phyloP scores from a whole-genome alignment of 1,139 yeast species.

The Zygosaccharomyces sapae region DNA sequence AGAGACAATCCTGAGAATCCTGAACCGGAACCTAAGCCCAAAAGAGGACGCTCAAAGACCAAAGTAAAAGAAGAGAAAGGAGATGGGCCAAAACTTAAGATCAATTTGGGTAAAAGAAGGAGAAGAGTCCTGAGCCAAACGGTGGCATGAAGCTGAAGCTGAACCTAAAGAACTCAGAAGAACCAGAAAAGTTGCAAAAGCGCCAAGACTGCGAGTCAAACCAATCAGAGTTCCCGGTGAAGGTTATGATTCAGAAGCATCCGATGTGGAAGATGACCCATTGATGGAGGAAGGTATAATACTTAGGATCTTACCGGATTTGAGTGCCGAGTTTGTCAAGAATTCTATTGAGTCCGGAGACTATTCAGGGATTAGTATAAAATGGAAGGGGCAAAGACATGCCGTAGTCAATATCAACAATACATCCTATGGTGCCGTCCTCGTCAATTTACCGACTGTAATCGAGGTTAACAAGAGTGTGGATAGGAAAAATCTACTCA shows the following conservation, averaged over 20 bases:
- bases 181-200: slow-evolving; percentile 30
- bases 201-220: slow-evolving; percentile 71
- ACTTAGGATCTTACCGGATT: slow-evolving; percentile 71
- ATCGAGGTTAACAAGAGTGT: slow-evolving; percentile 85
- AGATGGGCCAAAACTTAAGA: slow-evolving; percentile 28
- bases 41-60: slow-evolving; percentile 29
- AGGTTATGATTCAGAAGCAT: slow-evolving; percentile 96
- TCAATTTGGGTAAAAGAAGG: slow-evolving; percentile 33
- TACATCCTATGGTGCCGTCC: slow-evolving; percentile 69
- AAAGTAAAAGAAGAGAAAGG: slow-evolving; percentile 19
- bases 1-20: slow-evolving; percentile 23
- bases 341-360: slow-evolving; percentile 81
- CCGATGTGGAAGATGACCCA: slow-evolving; percentile 94
- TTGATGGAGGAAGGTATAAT: slow-evolving; percentile 81
- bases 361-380: slow-evolving; percentile 63
- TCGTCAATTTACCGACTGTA: slow-evolving; percentile 85
- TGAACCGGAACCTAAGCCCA: slow-evolving; percentile 22
- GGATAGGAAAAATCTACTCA: slow-evolving; percentile 83
- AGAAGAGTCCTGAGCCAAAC: slow-evolving; percentile 14
- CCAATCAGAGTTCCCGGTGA: slow-evolving; percentile 88
- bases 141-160: slow-evolving; percentile 30
- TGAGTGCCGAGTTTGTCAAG: slow-evolving; percentile 59
- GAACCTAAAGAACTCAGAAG: slow-evolving; percentile 29
- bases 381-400: slow-evolving; percentile 70
- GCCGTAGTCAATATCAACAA: slow-evolving; percentile 60